A percentile compares a stretch with the other conserved stretches of the same genome.
phyloP scores from a whole-genome alignment of 495 filamentous ascomycete species.

The Niebla homalea region DNA sequence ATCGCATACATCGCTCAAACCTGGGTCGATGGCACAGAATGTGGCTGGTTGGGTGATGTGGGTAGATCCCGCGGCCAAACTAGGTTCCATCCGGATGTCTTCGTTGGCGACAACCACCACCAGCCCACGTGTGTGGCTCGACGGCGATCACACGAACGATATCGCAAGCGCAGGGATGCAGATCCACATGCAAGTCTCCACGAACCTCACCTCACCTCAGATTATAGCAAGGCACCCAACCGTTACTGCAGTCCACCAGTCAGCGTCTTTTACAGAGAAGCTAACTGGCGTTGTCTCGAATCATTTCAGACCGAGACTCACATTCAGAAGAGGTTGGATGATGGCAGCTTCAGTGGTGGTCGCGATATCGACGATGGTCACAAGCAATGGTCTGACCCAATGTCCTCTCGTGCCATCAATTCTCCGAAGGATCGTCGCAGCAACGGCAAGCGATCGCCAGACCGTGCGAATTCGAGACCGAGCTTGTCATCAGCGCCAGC shows the following conservation, averaged over 20 bases:
- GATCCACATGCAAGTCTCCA: conserved; percentile 10
- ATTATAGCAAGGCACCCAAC: neutral
- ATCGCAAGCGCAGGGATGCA: neutral
- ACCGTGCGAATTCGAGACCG: neutral
- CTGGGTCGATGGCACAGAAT: conserved; percentile 2
- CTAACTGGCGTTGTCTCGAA: neutral
- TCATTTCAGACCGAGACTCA: neutral
- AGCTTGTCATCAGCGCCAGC: neutral
- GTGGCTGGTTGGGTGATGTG: conserved; percentile 4
- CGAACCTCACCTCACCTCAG: neutral
- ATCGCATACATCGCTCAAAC: conserved; percentile 6
- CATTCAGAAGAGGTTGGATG: neutral
- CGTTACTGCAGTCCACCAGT: neutral
- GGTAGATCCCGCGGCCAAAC: neutral
- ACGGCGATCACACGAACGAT: conserved; percentile 1
- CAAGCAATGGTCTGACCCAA: too few species aligned
- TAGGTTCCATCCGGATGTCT: conserved; percentile 6
- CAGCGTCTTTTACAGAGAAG: neutral
- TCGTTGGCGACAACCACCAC: neutral
- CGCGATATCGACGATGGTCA: too few species aligned
- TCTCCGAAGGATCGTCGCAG: too few species aligned
- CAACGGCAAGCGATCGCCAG: too few species aligned
- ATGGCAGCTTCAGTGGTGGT: too few species aligned
- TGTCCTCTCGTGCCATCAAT: too few species aligned
- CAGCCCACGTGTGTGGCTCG: conserved; percentile 9